phyloP scores from a whole-genome alignment of 1,284 basidiomycete genomes.

The Microbotryum silenes-acaulis region DNA sequence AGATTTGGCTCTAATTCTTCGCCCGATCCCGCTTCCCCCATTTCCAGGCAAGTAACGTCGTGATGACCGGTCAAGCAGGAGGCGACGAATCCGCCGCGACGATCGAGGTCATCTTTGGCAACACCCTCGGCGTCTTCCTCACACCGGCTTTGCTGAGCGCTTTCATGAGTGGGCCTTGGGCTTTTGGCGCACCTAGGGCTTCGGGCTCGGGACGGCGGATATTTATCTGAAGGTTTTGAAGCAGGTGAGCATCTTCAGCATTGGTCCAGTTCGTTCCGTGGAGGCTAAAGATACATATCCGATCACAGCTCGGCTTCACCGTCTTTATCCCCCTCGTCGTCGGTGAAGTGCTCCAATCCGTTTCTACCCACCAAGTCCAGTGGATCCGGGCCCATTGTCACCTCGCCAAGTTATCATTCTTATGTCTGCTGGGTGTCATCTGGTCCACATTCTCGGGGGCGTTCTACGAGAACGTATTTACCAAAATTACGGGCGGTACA shows the following conservation, averaged over 20 bases:
- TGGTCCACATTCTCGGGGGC: constrained; percentile 40
- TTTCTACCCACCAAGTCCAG: constrained; percentile 35
- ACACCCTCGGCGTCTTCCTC: constrained; percentile 37
- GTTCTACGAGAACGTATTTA: constrained; percentile 37
- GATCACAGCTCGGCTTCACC: constrained; percentile 29
- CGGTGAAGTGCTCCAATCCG: constrained; percentile 36
- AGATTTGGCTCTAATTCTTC: neutral
- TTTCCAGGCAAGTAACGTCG: constrained; percentile 34
- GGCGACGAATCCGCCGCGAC: constrained; percentile 38
- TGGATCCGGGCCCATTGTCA: constrained; percentile 31
- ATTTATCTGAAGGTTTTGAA: constrained; percentile 37
- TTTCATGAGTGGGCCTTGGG: constrained; percentile 36
- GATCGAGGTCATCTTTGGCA: constrained; percentile 37
- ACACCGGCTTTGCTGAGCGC: constrained; percentile 37
- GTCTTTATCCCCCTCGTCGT: constrained; percentile 38
- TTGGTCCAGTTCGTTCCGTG: neutral
- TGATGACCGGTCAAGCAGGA: constrained; percentile 38
- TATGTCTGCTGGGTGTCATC: constrained; percentile 38
- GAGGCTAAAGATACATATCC: neutral
- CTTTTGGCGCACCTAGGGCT: constrained; percentile 36
- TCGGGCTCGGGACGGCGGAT: constrained; percentile 31
- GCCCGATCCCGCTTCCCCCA: neutral
- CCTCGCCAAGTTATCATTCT: constrained; percentile 35
- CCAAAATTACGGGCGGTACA: constrained; percentile 33
- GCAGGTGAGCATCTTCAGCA: constrained; percentile 24